A percentile compares a stretch with the other conserved stretches of the same genome.
These are phyloP conservation scores for Colletotrichum sp. DNA, from an alignment of 2,329 filamentous ascomycete species.

Conservation along the genomic window DNA sequence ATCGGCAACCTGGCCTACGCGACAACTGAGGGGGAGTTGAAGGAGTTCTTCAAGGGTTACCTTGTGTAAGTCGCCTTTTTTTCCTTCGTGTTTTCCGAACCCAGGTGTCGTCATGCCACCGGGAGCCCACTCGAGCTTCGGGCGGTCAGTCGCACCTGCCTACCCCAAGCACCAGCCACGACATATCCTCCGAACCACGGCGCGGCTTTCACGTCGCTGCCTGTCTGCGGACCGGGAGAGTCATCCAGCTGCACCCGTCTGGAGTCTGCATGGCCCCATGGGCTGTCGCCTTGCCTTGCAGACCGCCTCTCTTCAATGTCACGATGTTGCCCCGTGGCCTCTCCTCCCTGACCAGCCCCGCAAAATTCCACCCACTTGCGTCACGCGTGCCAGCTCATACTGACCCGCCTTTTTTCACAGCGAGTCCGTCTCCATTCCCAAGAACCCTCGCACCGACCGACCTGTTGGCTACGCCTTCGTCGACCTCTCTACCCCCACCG, in stretches of 20 bases:
- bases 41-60: slow-evolving; percentile 99
- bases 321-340: slow-evolving; percentile 18
- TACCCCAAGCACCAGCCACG: background rate
- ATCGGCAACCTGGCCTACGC: slow-evolving; percentile 99
- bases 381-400: slow-evolving; percentile 21
- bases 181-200: background rate
- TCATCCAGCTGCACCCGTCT: background rate
- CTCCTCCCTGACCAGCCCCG: slow-evolving; percentile 16
- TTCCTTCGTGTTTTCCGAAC: background rate
- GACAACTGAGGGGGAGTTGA: slow-evolving; percentile 99
- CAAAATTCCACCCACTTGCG: slow-evolving; percentile 19
- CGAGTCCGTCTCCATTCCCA: slow-evolving; percentile 98
- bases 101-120: background rate
- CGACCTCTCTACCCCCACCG: slow-evolving; percentile 90
- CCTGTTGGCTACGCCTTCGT: slow-evolving; percentile 99
- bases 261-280: background rate
- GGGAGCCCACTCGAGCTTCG: background rate
- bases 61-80: slow-evolving; percentile 79
- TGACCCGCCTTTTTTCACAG: slow-evolving; percentile 50
- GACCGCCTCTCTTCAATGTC: slow-evolving; percentile 7
- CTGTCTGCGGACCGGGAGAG: background rate
- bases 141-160: background rate
- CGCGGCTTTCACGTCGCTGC: background rate
- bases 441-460: slow-evolving; percentile 98
- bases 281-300: background rate